Evolutionary conservation across 2,329 filamentous ascomycete species (phyloP).

Genomic region (Aspergillus thermomutatus): DNA sequence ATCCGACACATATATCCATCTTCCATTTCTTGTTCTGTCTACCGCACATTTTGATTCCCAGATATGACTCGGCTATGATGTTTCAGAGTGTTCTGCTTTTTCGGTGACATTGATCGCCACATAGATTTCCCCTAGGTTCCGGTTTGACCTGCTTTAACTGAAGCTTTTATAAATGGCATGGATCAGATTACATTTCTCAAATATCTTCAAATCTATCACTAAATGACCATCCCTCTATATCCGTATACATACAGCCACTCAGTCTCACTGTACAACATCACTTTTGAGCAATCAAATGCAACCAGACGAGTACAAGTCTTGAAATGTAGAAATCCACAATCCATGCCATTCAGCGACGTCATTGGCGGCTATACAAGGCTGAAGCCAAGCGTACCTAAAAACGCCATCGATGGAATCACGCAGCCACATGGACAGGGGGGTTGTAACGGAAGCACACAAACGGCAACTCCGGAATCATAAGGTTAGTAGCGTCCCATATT

Average conservation of each 20-base stretch:
- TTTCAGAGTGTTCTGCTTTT: background rate
- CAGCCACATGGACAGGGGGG: background rate
- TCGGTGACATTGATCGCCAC: background rate
- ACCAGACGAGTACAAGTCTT: too few relatives aligned
- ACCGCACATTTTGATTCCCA: background rate
- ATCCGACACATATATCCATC: background rate
- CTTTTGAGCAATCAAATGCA: background rate
- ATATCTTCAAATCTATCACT: background rate
- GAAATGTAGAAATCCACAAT: background rate
- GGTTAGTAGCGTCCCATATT: background rate
- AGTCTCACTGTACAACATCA: background rate
- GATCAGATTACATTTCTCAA: background rate
- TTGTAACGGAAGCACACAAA: constrained; percentile 5
- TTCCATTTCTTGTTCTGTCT: background rate
- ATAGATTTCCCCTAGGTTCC: background rate
- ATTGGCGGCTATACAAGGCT: background rate
- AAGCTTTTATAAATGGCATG: background rate
- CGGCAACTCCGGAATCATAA: constrained; percentile 7
- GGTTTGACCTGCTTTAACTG: background rate
- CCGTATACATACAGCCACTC: background rate
- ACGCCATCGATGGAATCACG: background rate
- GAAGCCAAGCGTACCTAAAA: background rate
- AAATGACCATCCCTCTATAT: background rate
- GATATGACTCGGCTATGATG: background rate
- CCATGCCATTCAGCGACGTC: background rate